phyloP scores from a whole-genome alignment of 2,329 filamentous ascomycete genomes.

The Fusarium solani-melongenae region DNA sequence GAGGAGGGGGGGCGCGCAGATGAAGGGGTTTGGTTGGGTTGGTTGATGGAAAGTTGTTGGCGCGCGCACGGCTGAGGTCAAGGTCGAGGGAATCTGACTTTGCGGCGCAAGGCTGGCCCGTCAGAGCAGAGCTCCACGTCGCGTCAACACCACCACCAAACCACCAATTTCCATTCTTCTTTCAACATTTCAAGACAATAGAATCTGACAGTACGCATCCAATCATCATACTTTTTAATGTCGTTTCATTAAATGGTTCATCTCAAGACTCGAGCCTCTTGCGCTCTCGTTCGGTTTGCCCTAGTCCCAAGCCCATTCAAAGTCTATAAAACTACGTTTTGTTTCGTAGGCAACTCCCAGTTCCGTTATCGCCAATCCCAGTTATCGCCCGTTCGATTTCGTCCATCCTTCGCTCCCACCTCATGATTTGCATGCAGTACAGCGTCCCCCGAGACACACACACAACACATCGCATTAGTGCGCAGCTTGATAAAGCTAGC shows the following conservation, averaged over 20 bases:
- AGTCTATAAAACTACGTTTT: slow-evolving; percentile 36
- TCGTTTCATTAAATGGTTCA: slow-evolving; percentile 44
- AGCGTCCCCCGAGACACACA: slow-evolving; percentile 20
- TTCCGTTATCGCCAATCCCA: slow-evolving; percentile 31
- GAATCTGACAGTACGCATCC: background rate
- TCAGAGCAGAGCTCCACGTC: slow-evolving; percentile 33
- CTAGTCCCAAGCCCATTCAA: slow-evolving; percentile 33
- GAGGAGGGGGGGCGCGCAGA: slow-evolving; percentile 2
- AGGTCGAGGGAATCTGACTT: slow-evolving; percentile 35
- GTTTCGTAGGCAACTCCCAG: slow-evolving; percentile 15
- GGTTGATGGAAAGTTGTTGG: slow-evolving; percentile 22
- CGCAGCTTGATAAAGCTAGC: slow-evolving; percentile 39
- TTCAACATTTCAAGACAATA: background rate
- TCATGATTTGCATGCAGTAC: slow-evolving; percentile 34
- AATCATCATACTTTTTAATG: background rate
- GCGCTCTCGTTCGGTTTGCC: slow-evolving; percentile 21
- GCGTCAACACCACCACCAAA: background rate
- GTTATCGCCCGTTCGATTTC: slow-evolving; percentile 17
- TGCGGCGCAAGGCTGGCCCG: slow-evolving; percentile 41
- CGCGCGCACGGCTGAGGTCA: slow-evolving; percentile 35
- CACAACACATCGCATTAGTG: slow-evolving; percentile 41
- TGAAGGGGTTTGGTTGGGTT: slow-evolving; percentile 12
- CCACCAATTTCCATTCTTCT: background rate
- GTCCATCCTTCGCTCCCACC: slow-evolving; percentile 5
- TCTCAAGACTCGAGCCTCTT: slow-evolving; percentile 32